Evolutionary conservation across 495 filamentous ascomycete species (phyloP).

Genomic region (Antarctomyces pellizariae): DNA sequence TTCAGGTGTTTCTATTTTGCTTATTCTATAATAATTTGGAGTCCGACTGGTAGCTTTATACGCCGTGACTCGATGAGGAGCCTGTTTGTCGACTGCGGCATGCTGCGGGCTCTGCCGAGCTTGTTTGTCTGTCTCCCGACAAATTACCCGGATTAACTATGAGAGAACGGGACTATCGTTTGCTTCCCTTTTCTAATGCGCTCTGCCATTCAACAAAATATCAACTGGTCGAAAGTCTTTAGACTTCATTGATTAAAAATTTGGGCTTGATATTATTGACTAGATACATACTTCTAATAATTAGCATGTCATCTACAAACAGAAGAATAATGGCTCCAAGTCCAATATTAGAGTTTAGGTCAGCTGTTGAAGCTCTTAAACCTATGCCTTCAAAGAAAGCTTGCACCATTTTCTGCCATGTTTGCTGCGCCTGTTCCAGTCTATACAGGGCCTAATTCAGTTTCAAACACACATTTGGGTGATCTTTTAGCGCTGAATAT

Average conservation of each 20-base stretch:
- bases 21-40: too few relatives aligned
- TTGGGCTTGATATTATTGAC: background rate
- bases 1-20: too few relatives aligned
- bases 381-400: background rate
- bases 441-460: background rate
- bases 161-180: too few relatives aligned
- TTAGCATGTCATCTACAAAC: constrained; percentile 1
- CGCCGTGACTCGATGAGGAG: too few relatives aligned
- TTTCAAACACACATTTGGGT: background rate
- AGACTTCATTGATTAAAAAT: background rate
- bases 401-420: background rate
- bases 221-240: constrained; percentile 1
- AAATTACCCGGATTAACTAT: too few relatives aligned
- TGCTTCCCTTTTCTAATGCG: too few relatives aligned
- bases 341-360: background rate
- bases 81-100: too few relatives aligned
- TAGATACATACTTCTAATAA: background rate
- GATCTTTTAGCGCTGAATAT: background rate
- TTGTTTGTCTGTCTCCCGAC: too few relatives aligned
- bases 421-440: background rate
- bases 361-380: background rate
- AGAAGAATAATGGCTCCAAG: background rate
- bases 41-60: too few relatives aligned
- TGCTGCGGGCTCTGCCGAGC: too few relatives aligned
- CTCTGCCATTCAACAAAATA: too few relatives aligned